phyloP scores from a whole-genome alignment of 345 rosid species.

The Passiflora organensis region DNA sequence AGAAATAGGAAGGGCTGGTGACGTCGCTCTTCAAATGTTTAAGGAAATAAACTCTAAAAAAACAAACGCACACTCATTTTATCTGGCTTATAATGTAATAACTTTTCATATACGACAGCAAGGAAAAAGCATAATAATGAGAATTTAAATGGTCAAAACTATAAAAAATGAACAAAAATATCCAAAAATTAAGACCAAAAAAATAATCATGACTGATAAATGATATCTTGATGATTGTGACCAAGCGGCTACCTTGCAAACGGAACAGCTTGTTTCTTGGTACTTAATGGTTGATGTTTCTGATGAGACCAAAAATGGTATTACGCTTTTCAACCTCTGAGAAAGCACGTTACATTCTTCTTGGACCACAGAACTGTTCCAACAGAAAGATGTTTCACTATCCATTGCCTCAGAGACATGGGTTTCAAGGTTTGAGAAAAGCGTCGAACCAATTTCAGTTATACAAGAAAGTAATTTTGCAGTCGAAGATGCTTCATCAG shows the following conservation, averaged over 20 bases:
- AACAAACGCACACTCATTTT: neutral
- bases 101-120: neutral
- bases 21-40: neutral
- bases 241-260: constrained; percentile 74
- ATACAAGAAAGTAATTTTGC: constrained; percentile 46
- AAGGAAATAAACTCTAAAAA: neutral
- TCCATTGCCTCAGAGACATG: constrained; percentile 33
- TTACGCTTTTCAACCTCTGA: constrained; percentile 36
- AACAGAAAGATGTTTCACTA: constrained; percentile 20
- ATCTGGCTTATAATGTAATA: neutral
- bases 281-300: constrained; percentile 27
- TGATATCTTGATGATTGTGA: constrained; percentile 45
- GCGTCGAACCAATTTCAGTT: constrained; percentile 47
- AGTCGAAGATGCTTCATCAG: constrained; percentile 44
- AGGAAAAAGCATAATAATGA: neutral
- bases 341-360: constrained; percentile 49
- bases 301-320: constrained; percentile 33
- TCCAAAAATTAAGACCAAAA: constrained; percentile 43
- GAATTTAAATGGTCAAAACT: constrained; percentile 27
- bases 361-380: constrained; percentile 26
- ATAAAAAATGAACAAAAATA: constrained; percentile 32
- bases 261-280: constrained; percentile 33
- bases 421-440: constrained; percentile 60
- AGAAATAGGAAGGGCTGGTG: neutral
- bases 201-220: constrained; percentile 35